Conservation (phyloP, 345 rosid species). For the Salix exigua region DNA sequence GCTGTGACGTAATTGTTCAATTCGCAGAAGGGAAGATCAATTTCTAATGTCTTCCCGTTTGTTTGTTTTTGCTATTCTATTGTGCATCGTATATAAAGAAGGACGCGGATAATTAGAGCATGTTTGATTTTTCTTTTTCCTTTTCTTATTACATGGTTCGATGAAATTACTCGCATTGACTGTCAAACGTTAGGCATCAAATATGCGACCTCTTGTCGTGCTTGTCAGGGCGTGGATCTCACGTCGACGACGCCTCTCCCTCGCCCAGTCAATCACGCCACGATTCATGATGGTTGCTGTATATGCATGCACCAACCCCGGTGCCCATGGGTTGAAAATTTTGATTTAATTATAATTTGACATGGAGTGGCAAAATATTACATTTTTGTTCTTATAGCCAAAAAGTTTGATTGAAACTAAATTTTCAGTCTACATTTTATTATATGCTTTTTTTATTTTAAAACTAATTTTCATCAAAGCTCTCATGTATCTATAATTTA, state of each 20-base stretch:
- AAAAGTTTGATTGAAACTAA: too few species aligned
- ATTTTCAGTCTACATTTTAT: too few species aligned
- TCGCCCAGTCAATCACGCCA: conserved; percentile 1
- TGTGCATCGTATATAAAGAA: too few species aligned
- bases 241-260: background rate
- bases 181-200: background rate
- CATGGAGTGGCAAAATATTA: too few species aligned
- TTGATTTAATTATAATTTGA: too few species aligned
- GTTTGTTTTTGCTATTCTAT: too few species aligned
- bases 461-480: too few species aligned
- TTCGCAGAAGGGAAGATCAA: background rate
- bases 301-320: background rate
- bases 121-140: background rate
- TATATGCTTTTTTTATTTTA: too few species aligned
- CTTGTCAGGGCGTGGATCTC: background rate
- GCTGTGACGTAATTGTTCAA: background rate
- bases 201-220: background rate
- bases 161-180: background rate
- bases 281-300: background rate
- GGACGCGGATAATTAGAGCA: background rate
- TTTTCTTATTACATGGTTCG: background rate
- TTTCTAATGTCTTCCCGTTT: background rate
- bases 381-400: too few species aligned
- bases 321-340: background rate
- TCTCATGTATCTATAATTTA: too few species aligned